phyloP scores from a whole-genome alignment of 176 grass and related monocot species.

The Musa beccarii region DNA sequence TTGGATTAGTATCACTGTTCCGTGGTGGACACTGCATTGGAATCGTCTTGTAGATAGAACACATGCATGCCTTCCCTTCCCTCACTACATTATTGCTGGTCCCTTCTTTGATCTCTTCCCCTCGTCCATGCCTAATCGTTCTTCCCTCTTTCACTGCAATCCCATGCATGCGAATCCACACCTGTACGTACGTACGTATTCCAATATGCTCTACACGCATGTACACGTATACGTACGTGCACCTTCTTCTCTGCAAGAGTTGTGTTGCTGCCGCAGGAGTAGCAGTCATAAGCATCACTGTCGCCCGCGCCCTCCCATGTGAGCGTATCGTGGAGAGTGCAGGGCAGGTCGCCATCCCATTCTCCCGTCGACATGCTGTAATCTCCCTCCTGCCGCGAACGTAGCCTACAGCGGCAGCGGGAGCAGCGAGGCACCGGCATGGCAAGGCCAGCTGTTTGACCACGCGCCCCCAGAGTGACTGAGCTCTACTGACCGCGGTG shows the following conservation, averaged over 20 bases:
- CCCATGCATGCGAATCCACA: background rate
- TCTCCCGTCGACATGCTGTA: background rate
- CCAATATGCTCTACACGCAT: too few relatives aligned
- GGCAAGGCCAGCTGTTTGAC: background rate
- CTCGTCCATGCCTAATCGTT: too few relatives aligned
- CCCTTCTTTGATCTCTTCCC: too few relatives aligned
- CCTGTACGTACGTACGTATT: background rate
- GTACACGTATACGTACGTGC: background rate
- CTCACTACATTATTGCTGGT: too few relatives aligned
- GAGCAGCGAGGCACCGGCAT: background rate
- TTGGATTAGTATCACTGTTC: too few relatives aligned
- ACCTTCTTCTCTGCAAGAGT: background rate
- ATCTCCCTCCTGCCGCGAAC: background rate
- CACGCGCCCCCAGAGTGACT: background rate
- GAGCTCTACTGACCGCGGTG: background rate
- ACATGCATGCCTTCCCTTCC: too few relatives aligned
- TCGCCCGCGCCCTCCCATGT: background rate
- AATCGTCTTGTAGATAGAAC: too few relatives aligned
- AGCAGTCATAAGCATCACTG: background rate
- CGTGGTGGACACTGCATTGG: too few relatives aligned
- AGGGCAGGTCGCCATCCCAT: background rate
- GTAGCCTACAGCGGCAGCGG: background rate
- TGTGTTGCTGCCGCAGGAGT: too few relatives aligned
- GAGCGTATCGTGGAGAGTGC: background rate
- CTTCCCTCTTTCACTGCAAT: too few relatives aligned